A percentile compares a stretch with the other conserved stretches of the same genome.
These are phyloP conservation scores for Trichoderma koningiopsis DNA, from an alignment of 2,329 filamentous ascomycete species.

Conservation along the genomic window DNA sequence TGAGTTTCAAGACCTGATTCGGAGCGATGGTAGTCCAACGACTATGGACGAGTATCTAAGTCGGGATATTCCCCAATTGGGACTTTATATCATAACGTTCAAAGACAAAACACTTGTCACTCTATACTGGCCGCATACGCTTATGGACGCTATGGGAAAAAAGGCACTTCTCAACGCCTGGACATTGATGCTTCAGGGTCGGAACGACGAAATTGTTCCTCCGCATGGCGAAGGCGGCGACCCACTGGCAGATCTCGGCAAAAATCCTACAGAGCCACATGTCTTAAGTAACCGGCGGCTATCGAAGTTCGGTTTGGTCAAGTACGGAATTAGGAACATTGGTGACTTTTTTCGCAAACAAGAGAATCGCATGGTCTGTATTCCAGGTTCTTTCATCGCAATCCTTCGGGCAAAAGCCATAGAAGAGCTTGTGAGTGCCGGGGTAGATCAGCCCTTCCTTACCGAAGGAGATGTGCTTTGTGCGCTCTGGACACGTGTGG, in stretches of 20 bases:
- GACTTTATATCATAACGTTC: neutral
- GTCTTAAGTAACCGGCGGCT: neutral
- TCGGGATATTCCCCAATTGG: neutral
- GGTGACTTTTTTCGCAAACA: neutral
- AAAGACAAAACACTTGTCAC: neutral
- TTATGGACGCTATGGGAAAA: neutral
- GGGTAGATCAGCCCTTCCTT: neutral
- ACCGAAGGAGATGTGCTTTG: neutral
- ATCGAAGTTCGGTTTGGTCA: neutral
- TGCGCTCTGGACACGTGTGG: neutral
- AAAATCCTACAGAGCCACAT: neutral
- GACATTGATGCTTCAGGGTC: neutral
- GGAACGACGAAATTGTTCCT: neutral
- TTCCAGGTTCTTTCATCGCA: neutral
- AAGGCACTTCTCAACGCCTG: neutral
- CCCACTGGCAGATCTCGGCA: neutral
- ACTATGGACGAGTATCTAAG: neutral
- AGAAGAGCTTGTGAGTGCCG: neutral
- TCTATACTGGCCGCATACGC: neutral
- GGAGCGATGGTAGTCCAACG: neutral
- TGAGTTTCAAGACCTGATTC: neutral
- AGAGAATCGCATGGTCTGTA: constrained; percentile 9
- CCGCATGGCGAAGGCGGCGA: neutral
- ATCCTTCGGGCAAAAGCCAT: neutral
- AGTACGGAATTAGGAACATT: neutral